A percentile compares a stretch with the other conserved stretches of the same genome.
Conservation (phyloP, 1,284 basidiomycete genomes). For the Sporisorium exsertum region DNA sequence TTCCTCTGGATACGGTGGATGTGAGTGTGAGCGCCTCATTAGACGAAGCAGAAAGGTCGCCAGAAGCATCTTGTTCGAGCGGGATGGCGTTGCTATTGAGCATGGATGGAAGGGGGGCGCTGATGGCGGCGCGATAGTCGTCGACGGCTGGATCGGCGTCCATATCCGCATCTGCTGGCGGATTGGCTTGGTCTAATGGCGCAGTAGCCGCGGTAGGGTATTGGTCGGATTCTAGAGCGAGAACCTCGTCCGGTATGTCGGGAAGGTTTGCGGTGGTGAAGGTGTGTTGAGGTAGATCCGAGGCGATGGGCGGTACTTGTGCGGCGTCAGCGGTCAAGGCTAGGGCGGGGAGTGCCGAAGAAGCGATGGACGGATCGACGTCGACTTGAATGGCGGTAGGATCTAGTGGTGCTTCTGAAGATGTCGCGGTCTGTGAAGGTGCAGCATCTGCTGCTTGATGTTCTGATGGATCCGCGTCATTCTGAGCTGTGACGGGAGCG, state of each 20-base stretch:
- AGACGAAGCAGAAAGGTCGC: slow-evolving; percentile 45
- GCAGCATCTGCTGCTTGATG: not conserved
- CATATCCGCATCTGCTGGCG: slow-evolving; percentile 17
- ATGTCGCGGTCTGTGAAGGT: not conserved
- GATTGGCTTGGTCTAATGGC: slow-evolving; percentile 16
- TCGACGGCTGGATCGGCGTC: slow-evolving; percentile 27
- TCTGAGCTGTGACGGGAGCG: slow-evolving; percentile 13
- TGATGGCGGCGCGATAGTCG: slow-evolving; percentile 35
- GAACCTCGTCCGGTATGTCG: slow-evolving; percentile 46
- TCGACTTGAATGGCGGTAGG: not conserved
- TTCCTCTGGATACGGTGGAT: slow-evolving; percentile 63
- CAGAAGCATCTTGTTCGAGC: slow-evolving; percentile 46
- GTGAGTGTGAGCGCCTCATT: slow-evolving; percentile 56
- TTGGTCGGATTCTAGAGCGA: slow-evolving; percentile 21
- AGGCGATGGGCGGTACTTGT: slow-evolving; percentile 5
- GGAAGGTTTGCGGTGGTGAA: slow-evolving; percentile 29
- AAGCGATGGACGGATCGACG: slow-evolving; percentile 9
- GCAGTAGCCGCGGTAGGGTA: slow-evolving; percentile 2
- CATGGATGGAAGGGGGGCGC: slow-evolving; percentile 47
- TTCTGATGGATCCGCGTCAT: slow-evolving; percentile 7
- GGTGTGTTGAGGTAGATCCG: slow-evolving; percentile 19
- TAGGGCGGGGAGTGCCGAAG: slow-evolving; percentile 5
- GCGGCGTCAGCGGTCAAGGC: slow-evolving; percentile 14
- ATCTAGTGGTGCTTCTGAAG: not conserved
- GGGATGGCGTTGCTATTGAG: slow-evolving; percentile 48